phyloP scores from a whole-genome alignment of 352 stramenopile species.

The Pythium dissimile region DNA sequence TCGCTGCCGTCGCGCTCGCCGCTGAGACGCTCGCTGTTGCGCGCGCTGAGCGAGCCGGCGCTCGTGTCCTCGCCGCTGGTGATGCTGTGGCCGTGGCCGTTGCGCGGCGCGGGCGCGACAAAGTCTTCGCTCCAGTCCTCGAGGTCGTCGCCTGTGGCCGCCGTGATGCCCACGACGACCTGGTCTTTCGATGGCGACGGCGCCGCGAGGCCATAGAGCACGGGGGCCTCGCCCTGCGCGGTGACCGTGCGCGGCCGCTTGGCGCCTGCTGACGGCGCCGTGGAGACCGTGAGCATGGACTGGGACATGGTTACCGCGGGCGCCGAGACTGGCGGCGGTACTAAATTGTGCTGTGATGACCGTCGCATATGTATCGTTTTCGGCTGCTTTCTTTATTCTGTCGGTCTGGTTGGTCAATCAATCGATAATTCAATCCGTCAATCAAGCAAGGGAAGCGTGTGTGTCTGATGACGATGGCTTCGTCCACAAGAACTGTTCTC shows the following conservation, averaged over 20 bases:
- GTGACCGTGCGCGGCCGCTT: conserved; percentile 25
- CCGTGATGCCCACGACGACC: conserved; percentile 69
- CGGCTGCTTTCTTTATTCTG: too few species aligned
- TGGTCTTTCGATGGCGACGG: conserved; percentile 31
- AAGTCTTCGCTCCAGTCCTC: conserved; percentile 78
- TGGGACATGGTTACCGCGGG: conserved; percentile 1
- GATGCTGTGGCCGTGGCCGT: background rate
- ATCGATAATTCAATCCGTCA: too few species aligned
- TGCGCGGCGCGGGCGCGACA: conserved; percentile 21
- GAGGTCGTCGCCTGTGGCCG: conserved; percentile 59
- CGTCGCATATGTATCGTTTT: conserved; percentile 1
- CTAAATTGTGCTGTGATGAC: background rate
- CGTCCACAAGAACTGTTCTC: too few species aligned
- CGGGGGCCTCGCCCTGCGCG: conserved; percentile 19
- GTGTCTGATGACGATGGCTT: too few species aligned
- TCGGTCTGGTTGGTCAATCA: too few species aligned
- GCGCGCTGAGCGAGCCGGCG: background rate
- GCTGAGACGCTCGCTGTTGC: conserved; percentile 16
- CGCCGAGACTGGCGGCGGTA: background rate
- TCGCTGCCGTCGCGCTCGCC: conserved; percentile 3
- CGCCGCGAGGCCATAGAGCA: conserved; percentile 5
- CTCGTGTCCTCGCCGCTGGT: background rate
- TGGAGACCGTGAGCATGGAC: conserved; percentile 10
- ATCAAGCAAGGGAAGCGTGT: too few species aligned
- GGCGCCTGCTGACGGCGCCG: conserved; percentile 7